Evolutionary conservation across 768 basidiomycete genomes (phyloP).

Genomic region (Gloeopeniophorella convolvens): DNA sequence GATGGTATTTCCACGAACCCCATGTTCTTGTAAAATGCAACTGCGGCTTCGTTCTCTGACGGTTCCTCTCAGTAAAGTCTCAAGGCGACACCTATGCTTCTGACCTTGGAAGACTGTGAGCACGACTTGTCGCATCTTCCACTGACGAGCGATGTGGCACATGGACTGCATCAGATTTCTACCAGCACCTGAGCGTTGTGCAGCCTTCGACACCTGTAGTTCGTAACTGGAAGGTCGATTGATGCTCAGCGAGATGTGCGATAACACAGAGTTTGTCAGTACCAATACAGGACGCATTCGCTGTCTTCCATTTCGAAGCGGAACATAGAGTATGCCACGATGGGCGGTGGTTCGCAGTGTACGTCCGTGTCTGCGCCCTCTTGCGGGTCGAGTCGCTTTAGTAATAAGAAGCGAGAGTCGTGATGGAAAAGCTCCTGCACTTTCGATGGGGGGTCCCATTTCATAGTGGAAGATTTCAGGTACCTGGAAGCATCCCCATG

Average conservation of each 20-base stretch:
- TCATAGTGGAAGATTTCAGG: conserved; percentile 49
- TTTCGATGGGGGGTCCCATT: conserved; percentile 58
- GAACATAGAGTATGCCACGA: conserved; percentile 45
- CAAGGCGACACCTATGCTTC: conserved; percentile 1
- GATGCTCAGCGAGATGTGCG: not conserved
- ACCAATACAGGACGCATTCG: conserved; percentile 69
- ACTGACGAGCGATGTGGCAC: conserved; percentile 41
- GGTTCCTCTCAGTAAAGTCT: conserved; percentile 7
- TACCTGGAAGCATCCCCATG: conserved; percentile 37
- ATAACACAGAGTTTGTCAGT: conserved; percentile 7
- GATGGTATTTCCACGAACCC: conserved; percentile 38
- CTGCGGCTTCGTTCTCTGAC: conserved; percentile 40
- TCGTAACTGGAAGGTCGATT: conserved; percentile 53
- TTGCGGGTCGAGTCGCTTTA: conserved; percentile 16
- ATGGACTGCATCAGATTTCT: conserved; percentile 45
- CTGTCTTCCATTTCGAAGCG: conserved; percentile 67
- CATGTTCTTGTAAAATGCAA: conserved; percentile 44
- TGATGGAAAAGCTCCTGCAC: conserved; percentile 52
- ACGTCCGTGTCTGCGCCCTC: conserved; percentile 8
- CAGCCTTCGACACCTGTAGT: conserved; percentile 47
- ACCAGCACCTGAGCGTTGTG: conserved; percentile 54
- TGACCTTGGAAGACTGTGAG: conserved; percentile 75
- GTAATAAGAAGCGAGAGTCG: conserved; percentile 55
- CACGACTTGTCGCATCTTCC: conserved; percentile 62
- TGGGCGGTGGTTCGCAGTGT: conserved; percentile 27